Percentiles rank a stretch among this genome's conserved stretches.
Conservation (phyloP, 2,329 filamentous ascomycete genomes). For the Madurella mycetomatis region DNA sequence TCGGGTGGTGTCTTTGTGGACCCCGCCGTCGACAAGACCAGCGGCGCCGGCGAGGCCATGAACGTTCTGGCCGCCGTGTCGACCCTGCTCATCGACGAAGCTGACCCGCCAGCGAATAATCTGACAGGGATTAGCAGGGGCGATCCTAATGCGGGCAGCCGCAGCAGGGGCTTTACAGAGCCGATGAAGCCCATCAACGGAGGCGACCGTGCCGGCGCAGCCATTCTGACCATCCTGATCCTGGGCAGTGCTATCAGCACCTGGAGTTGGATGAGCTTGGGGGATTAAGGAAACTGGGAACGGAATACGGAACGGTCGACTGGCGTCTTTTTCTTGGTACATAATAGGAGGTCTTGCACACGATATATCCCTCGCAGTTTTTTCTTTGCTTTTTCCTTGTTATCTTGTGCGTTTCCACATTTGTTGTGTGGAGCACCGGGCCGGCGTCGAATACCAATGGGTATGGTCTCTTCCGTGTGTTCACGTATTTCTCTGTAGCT, state of each 20-base stretch:
- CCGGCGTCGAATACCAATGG: conserved; percentile 5
- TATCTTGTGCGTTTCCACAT: neutral
- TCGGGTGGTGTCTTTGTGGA: conserved; percentile 38
- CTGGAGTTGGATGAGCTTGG: conserved; percentile 46
- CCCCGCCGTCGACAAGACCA: conserved; percentile 33
- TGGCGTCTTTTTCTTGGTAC: neutral
- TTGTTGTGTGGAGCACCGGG: neutral
- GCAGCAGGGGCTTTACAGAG: conserved; percentile 24
- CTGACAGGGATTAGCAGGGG: conserved; percentile 45
- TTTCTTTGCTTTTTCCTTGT: neutral
- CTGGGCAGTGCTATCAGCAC: conserved; percentile 37
- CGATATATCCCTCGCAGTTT: neutral
- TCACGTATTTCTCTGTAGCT: neutral
- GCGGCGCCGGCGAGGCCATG: conserved; percentile 56
- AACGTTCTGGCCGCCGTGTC: conserved; percentile 53
- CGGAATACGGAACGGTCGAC: neutral
- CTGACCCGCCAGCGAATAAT: conserved; percentile 41
- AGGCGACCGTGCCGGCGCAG: conserved; percentile 45
- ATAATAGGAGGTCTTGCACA: neutral
- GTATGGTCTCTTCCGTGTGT: neutral
- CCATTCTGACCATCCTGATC: conserved; percentile 45
- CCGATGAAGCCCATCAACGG: conserved; percentile 38
- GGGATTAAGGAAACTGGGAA: conserved; percentile 14
- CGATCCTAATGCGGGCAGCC: conserved; percentile 36
- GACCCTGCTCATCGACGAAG: conserved; percentile 44